Conservation (phyloP, 805 yeast genomes). For the Blastobotrys parvus region DNA sequence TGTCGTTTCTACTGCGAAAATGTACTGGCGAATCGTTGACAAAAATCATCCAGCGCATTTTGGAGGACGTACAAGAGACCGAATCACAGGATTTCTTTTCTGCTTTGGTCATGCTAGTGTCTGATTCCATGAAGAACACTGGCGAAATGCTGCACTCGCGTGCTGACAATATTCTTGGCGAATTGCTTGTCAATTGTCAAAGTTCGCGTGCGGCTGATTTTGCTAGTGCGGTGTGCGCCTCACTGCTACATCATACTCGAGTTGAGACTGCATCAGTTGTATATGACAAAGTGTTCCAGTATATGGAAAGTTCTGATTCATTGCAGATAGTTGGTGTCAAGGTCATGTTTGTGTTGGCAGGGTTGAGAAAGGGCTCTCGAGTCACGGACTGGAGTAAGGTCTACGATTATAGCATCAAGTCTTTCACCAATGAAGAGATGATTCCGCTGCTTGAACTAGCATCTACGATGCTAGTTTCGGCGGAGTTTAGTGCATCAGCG, state of each 20-base stretch:
- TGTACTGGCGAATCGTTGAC: slow-evolving; percentile 41
- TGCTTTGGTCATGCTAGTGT: slow-evolving; percentile 51
- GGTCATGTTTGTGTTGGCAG: slow-evolving; percentile 23
- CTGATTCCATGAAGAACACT: slow-evolving; percentile 70
- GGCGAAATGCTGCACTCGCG: slow-evolving; percentile 69
- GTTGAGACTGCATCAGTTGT: slow-evolving; percentile 24
- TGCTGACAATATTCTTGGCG: slow-evolving; percentile 39
- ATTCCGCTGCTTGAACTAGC: slow-evolving; percentile 5
- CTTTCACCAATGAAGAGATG: neutral
- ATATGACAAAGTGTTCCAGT: slow-evolving; percentile 8
- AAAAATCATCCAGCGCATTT: slow-evolving; percentile 35
- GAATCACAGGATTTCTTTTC: slow-evolving; percentile 43
- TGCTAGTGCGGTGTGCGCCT: slow-evolving; percentile 19
- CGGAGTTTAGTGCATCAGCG: slow-evolving; percentile 17
- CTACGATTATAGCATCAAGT: slow-evolving; percentile 2
- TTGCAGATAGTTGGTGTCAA: neutral
- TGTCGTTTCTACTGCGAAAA: slow-evolving; percentile 75
- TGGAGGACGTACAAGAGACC: slow-evolving; percentile 27
- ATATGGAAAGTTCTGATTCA: neutral
- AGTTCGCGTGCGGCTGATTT: slow-evolving; percentile 6
- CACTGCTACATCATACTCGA: slow-evolving; percentile 26
- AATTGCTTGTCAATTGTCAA: slow-evolving; percentile 7
- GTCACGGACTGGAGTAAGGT: slow-evolving; percentile 27
- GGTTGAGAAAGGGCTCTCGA: slow-evolving; percentile 31
- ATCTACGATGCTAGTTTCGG: slow-evolving; percentile 9